These are phyloP conservation scores for Cryptococcus maquisensis DNA, from an alignment of 1,284 basidiomycete genomes.

Conservation along the genomic window DNA sequence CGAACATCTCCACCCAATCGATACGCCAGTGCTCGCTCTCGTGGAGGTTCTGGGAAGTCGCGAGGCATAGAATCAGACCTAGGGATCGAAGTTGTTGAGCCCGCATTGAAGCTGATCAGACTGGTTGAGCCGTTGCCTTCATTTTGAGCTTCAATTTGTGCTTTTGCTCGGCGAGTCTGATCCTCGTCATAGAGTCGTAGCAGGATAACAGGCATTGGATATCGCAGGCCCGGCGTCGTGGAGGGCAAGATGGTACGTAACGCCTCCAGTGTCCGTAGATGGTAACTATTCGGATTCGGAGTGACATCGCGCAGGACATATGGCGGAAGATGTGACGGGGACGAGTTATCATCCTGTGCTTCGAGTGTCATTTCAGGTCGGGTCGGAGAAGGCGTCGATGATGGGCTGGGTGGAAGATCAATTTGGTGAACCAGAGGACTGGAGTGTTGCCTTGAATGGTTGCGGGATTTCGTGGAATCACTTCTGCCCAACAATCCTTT, in stretches of 20 bases:
- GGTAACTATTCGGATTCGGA: slow-evolving; percentile 14
- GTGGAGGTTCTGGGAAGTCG: slow-evolving; percentile 1
- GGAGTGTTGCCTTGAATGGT: neutral
- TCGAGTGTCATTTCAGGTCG: too few relatives aligned
- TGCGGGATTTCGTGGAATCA: too few relatives aligned
- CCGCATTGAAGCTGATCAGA: too few relatives aligned
- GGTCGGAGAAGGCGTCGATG: neutral
- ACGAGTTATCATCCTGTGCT: neutral
- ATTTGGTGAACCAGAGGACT: neutral
- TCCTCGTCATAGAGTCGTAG: slow-evolving; percentile 28
- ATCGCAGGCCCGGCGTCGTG: slow-evolving; percentile 26
- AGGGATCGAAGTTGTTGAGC: too few relatives aligned
- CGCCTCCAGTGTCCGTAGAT: slow-evolving; percentile 14
- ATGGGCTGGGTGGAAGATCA: neutral
- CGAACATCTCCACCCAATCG: slow-evolving; percentile 35
- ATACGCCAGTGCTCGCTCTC: slow-evolving; percentile 24
- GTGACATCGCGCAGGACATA: neutral
- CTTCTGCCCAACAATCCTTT: slow-evolving; percentile 20
- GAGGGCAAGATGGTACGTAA: slow-evolving; percentile 21
- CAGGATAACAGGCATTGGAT: slow-evolving; percentile 31
- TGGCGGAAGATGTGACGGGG: neutral
- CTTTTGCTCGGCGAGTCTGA: slow-evolving; percentile 18
- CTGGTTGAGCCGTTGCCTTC: too few relatives aligned
- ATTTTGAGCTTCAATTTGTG: slow-evolving; percentile 10
- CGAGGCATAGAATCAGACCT: too few relatives aligned